Percentiles rank a stretch among this genome's conserved stretches.
Evolutionary conservation across 176 grass and related monocot genomes (phyloP).

Genomic region (Triticum urartu): DNA sequence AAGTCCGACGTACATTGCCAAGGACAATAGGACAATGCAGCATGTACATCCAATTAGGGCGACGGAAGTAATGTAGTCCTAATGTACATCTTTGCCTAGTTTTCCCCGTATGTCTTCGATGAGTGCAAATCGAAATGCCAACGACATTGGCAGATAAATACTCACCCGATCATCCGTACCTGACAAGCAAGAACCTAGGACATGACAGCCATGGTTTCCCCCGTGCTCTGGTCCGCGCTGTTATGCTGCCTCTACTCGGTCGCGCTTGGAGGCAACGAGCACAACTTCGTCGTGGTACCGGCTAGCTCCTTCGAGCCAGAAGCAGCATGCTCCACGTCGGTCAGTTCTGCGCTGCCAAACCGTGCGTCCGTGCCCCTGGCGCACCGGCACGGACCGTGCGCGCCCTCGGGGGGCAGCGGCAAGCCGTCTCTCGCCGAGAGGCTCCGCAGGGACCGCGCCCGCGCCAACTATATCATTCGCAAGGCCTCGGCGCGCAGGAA

Average conservation of each 20-base stretch:
- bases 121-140: neutral
- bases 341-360: neutral
- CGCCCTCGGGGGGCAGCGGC: neutral
- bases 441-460: neutral
- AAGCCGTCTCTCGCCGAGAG: neutral
- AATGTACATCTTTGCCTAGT: neutral
- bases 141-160: neutral
- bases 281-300: neutral
- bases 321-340: neutral
- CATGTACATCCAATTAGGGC: neutral
- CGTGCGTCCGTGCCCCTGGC: conserved; percentile 12
- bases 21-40: neutral
- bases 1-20: neutral
- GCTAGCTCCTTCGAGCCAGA: neutral
- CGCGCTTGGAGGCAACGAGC: neutral
- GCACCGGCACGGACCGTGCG: conserved; percentile 24
- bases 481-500: neutral
- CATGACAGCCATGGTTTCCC: neutral
- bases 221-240: neutral
- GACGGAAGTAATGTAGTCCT: neutral
- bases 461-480: neutral
- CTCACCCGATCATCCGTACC: no score
- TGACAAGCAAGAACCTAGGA: neutral
- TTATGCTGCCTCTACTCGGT: neutral
- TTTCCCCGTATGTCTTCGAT: neutral